Base-by-base conservation (phyloP, 1,139 yeast genomes). In the Kluyveromyces sp. region DNA sequence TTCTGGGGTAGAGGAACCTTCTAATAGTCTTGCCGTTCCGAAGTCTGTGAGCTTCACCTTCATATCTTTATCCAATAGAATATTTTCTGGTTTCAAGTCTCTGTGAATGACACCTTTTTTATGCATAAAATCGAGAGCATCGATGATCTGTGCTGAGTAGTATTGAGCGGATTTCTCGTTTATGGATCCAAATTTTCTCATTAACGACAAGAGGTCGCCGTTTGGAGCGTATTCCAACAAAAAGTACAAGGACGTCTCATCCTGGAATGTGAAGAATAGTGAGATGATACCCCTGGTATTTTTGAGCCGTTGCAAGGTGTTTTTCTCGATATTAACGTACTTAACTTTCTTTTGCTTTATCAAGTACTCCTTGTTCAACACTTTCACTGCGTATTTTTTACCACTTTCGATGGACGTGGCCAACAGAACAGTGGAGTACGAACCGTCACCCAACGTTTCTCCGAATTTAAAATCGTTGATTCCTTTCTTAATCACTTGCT, bases 31-130 rank as follows among this genome's bases (percentile, higher is more conserved):
- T 2, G 98, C 98, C 1, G 98, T 94, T 28, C 99, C 99, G 66
- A 94, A 94, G 67, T 94, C 99, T n/a, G 98, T 92, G 47, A 94
- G 78, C 64, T 89, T 89, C 49, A 92, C 73, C 53, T 86, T 81
- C 79, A 85, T 81, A 49, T 85, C 81, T 50, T 75, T 74, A 56
- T 90, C 95, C 46, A 94, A 78, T 53, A 92, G 69, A 36, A 84
- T 82, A 61, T 92, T 92, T 60, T 92, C 99, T 0, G 99, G 99
- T 67, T 92, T 92, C 55, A 92, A 73, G 65, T 92, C 99, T 52
- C 99, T 77, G 64, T 92, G 99, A 41, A 92, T 80, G 25, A 94
- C 85, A 7, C 98, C 98, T 49, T 72, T 75, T 25, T 68, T 65
- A 59, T 92, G 98, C 74, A 92, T 84, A 64, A 79, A 90, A 53